Conservation (phyloP, 179 eudicot genomes). For the Actinidia arguta region DNA sequence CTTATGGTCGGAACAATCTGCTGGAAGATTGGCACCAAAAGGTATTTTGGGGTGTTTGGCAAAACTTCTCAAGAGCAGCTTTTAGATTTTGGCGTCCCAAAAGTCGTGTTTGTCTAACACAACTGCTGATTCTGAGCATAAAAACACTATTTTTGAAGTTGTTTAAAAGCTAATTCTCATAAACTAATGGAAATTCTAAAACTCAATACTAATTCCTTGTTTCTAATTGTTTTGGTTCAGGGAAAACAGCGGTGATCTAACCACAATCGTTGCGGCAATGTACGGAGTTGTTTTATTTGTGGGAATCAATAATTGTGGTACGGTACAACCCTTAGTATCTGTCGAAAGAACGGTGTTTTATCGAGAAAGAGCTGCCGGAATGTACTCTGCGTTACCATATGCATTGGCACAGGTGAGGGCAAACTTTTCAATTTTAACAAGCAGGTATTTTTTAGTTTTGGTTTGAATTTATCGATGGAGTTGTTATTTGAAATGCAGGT, state of each 20-base stretch:
- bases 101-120: no score
- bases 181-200: neutral
- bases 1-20: slow-evolving; percentile 83
- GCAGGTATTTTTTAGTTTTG: no score
- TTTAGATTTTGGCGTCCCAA: no score
- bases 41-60: slow-evolving; percentile 44
- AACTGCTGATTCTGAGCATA: no score
- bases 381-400: slow-evolving; percentile 94
- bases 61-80: no score
- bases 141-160: no score
- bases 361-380: slow-evolving; percentile 92
- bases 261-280: slow-evolving; percentile 85
- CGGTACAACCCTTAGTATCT: slow-evolving; percentile 85
- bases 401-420: slow-evolving; percentile 78
- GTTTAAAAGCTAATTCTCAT: neutral
- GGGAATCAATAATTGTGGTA: slow-evolving; percentile 77
- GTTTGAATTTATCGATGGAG: neutral
- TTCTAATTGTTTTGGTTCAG: slow-evolving; percentile 31
- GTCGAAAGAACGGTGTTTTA: slow-evolving; percentile 88
- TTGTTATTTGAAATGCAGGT: slow-evolving; percentile 50
- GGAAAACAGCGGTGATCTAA: slow-evolving; percentile 51
- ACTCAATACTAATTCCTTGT: slow-evolving; percentile 2
- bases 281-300: slow-evolving; percentile 78
- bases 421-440: no score
- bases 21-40: slow-evolving; percentile 72